These are phyloP conservation scores for Hygrocybe coccinea DNA, from an alignment of 768 basidiomycete species.

Conservation along the genomic window DNA sequence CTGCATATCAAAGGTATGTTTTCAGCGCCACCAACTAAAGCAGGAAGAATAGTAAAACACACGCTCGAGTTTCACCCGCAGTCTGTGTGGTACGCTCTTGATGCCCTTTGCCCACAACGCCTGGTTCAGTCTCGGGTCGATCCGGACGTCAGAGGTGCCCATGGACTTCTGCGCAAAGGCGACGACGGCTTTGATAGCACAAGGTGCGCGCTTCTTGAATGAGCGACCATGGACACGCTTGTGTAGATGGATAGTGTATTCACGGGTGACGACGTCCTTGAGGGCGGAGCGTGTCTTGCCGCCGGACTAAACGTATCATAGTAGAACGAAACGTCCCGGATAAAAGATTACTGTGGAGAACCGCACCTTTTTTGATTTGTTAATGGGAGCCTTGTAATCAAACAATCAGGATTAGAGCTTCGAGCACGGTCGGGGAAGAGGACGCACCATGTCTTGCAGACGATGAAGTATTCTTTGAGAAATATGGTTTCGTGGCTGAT, in stretches of 20 bases:
- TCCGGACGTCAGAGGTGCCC: slow-evolving; percentile 90
- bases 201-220: slow-evolving; percentile 97
- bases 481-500: slow-evolving; percentile 43
- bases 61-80: slow-evolving; percentile 94
- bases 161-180: slow-evolving; percentile 90
- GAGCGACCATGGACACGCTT: slow-evolving; percentile 87
- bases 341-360: slow-evolving; percentile 1
- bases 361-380: slow-evolving; percentile 44
- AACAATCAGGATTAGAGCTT: slow-evolving; percentile 1
- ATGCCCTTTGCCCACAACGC: slow-evolving; percentile 91
- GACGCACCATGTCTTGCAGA: neutral
- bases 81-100: slow-evolving; percentile 87
- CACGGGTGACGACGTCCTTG: slow-evolving; percentile 95
- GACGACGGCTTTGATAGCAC: slow-evolving; percentile 91
- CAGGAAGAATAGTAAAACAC: slow-evolving; percentile 30
- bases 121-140: slow-evolving; percentile 97
- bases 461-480: slow-evolving; percentile 1
- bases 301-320: slow-evolving; percentile 55
- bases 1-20: slow-evolving; percentile 33
- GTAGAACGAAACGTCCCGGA: too few species aligned
- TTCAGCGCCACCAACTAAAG: neutral
- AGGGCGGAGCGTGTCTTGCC: slow-evolving; percentile 95
- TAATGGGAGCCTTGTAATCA: slow-evolving; percentile 42
- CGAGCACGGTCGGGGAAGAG: neutral
- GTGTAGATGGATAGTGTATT: slow-evolving; percentile 98